Conservation (phyloP, 2,329 filamentous ascomycete genomes). For the Fusarium sterilihyphosum region DNA sequence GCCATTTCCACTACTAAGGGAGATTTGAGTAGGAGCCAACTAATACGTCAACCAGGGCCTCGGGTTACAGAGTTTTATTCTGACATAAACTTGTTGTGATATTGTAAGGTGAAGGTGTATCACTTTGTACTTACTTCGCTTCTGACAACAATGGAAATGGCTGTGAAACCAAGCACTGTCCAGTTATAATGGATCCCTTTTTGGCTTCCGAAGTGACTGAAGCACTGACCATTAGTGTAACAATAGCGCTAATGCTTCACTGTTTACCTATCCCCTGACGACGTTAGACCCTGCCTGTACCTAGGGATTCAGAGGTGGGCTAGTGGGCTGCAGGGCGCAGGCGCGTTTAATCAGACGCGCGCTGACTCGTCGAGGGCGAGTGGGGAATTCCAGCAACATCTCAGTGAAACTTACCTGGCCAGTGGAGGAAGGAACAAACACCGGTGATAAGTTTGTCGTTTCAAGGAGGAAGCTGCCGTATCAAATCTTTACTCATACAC, state of each 20-base stretch:
- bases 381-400: background rate
- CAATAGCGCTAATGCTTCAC: conserved; percentile 10
- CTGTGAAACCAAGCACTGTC: background rate
- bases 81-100: background rate
- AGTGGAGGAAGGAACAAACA: conserved; percentile 15
- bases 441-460: background rate
- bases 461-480: background rate
- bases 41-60: background rate
- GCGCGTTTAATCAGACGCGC: conserved; percentile 34
- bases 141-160: conserved; percentile 11
- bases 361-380: background rate
- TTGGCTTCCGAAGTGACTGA: conserved; percentile 4
- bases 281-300: background rate
- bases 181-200: conserved; percentile 3
- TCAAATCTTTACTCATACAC: background rate
- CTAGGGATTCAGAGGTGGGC: background rate
- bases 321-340: background rate
- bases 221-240: conserved; percentile 19
- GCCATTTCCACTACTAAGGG: conserved; percentile 66
- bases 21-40: background rate
- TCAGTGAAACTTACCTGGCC: background rate
- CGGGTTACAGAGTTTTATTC: background rate
- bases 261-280: background rate
- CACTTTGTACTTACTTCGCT: background rate
- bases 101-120: background rate